Percentiles rank a stretch among this genome's conserved stretches.
Evolutionary conservation across 1,284 basidiomycete species (phyloP).

Genomic region (Puccinia triticina): DNA sequence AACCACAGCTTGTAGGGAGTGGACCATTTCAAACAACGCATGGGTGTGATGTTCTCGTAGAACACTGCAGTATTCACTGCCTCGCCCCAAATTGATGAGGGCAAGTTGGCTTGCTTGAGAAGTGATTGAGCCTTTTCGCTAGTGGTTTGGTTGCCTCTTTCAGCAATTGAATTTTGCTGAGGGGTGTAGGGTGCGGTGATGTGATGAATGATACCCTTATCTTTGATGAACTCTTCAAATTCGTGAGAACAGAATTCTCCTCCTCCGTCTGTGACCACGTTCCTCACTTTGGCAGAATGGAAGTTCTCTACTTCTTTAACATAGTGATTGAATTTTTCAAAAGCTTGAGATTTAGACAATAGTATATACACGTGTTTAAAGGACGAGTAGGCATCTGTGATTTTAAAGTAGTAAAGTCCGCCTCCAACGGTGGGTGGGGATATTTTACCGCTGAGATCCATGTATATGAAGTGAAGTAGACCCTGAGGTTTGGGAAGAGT

Average conservation of each 20-base stretch:
- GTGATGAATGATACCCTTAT: background rate
- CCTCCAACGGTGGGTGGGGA: too few species aligned
- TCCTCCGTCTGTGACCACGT: background rate
- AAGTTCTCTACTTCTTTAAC: background rate
- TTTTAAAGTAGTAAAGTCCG: too few species aligned
- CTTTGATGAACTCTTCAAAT: background rate
- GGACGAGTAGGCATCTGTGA: too few species aligned
- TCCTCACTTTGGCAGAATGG: background rate
- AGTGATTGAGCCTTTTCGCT: constrained; percentile 8
- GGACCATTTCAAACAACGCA: background rate
- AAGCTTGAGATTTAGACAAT: background rate
- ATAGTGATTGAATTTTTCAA: background rate
- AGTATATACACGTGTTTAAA: too few species aligned
- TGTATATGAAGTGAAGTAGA: background rate
- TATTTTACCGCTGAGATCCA: too few species aligned
- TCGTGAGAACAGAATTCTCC: background rate
- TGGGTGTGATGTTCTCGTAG: constrained; percentile 29
- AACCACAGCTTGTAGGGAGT: background rate
- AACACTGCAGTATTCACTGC: constrained; percentile 4
- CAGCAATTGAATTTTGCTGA: constrained; percentile 32
- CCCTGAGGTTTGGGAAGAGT: background rate
- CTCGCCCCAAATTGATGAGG: constrained; percentile 20
- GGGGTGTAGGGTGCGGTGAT: constrained; percentile 20
- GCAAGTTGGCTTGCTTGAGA: constrained; percentile 12
- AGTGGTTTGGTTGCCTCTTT: constrained; percentile 16